Evolutionary conservation across 75 land plant species (phyloP), one percentile per base, ranked within the genome.

Genomic region (Larix kaempferi): DNA sequence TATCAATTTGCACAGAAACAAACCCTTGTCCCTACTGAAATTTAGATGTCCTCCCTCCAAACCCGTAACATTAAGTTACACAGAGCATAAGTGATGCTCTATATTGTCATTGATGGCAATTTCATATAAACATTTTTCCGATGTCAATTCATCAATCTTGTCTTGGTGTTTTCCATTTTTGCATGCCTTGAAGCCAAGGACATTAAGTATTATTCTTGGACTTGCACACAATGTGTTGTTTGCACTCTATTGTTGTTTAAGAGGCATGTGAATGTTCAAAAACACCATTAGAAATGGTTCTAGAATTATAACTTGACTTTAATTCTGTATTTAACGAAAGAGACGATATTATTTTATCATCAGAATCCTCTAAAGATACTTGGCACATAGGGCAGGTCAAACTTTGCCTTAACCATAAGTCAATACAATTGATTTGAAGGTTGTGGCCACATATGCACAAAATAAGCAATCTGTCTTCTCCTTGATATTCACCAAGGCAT

Each of bases 371-470:
- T 12, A 92, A 92, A 6, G 95, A 94, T 3, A 89, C 83, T 12
- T 94, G 65, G 73, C 97, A 94, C 71, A 94, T 85, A 1, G 97
- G 97, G 74, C 97, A 94, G 0, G 94, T 87, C 0, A 94, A 89
- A 65, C 92, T 91, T 69, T 85, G 59, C 55, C 90, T 56, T 37
- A 94, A 79, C 97, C 97, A 94, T 6, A 86, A 82, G 55, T 91
- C 97, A 12, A 94, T 82, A 49, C 97, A 94, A 12, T 77, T 80
- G 39, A 76, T 75, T 26, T 94, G 97, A 69, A 92, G 92, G 23
- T 81, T 66, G 59, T 94, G 97, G 14, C 85, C 80, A 76, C 97
- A 94, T 2, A 90, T 94, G 5, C 94, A 94, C 80, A 94, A 73
- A 78, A 83, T 19, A 58, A 92, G 80, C 19, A 94, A 78, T 62